Evolutionary conservation across 1,284 basidiomycete species (phyloP), one percentile per base, ranked within the genome.

Genomic region (Wallemia mellicola): DNA sequence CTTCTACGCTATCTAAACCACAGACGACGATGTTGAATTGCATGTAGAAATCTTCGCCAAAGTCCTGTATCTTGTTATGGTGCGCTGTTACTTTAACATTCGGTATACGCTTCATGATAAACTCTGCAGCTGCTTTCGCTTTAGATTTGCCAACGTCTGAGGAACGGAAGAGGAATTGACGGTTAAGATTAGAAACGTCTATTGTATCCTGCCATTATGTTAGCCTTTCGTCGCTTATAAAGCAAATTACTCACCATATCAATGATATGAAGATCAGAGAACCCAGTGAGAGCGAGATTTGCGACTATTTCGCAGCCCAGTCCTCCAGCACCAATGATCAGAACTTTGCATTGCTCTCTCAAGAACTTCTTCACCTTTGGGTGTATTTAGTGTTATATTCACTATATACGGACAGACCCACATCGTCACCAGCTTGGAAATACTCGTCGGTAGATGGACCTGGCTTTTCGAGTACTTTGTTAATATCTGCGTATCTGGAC

Each of bases 261-360:
- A 68, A 99, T 98, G 64, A 99, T 89, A 73, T 98, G 87, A 63
- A 98, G 94, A 67, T 98, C 83, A 68, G 83, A 84, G 78, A 98
- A 98, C 24, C 94, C 94, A 59, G 86, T 82, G 63, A 95, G 72
- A 25, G 89, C 88, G 58, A 94, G 77, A 71, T 94, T 91, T 63
- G 87, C 83, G 32, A 94, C 75, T 66, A 94, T 92, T 74, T 94
- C 88, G 72, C 89, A 95, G 27, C 89, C 89, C 56, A 95, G 73
- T 59, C 89, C 89, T 54, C 89, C 91, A 27, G 89, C 91, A 55
- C 89, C 94, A 65, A 99, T 96, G 63, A 98, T 92, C 57, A 98
- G 79, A 64, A 96, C 82, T 74, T 94, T 95, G 70, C 82, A 83
- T 64, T 83, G 73, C 58, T 79, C 77, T 60, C 86, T 74, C 17